A percentile compares a stretch with the other conserved stretches of the same genome.
Conservation (phyloP, 1,284 basidiomycete genomes). For the Cerioporus squamosus region DNA sequence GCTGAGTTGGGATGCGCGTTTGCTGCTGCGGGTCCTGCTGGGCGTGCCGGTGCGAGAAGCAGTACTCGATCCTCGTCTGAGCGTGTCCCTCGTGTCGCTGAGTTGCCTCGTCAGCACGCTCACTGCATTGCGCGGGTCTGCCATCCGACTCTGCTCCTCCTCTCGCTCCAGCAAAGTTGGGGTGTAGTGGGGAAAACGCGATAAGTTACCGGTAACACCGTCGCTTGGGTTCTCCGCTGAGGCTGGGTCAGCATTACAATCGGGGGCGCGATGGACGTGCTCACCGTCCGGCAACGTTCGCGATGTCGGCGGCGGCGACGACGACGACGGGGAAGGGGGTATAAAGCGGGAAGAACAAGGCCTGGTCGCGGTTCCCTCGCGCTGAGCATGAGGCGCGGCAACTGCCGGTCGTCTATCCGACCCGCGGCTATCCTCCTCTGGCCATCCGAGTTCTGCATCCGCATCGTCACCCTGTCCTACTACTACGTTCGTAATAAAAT, state of each 20-base stretch:
- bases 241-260: neutral
- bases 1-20: constrained; percentile 22
- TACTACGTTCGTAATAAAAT: neutral
- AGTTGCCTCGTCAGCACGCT: constrained; percentile 25
- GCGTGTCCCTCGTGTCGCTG: constrained; percentile 24
- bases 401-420: constrained; percentile 15
- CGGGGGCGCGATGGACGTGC: neutral
- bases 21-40: constrained; percentile 24
- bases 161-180: constrained; percentile 16
- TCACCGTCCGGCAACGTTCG: constrained; percentile 26
- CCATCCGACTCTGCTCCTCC: constrained; percentile 25
- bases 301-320: constrained; percentile 23
- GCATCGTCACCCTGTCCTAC: too few relatives aligned
- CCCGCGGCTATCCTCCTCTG: neutral
- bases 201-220: constrained; percentile 26
- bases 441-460: too few relatives aligned
- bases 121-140: constrained; percentile 25
- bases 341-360: constrained; percentile 34
- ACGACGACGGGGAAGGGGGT: constrained; percentile 19
- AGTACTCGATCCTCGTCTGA: constrained; percentile 21
- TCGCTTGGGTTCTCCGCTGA: constrained; percentile 26
- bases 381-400: constrained; percentile 29
- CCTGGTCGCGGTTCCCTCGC: constrained; percentile 14
- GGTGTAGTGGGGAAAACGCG: constrained; percentile 15
- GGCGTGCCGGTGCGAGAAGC: constrained; percentile 19